Conservation (phyloP, 306 rosid genomes). For the Fragaria nilgerrensis region DNA sequence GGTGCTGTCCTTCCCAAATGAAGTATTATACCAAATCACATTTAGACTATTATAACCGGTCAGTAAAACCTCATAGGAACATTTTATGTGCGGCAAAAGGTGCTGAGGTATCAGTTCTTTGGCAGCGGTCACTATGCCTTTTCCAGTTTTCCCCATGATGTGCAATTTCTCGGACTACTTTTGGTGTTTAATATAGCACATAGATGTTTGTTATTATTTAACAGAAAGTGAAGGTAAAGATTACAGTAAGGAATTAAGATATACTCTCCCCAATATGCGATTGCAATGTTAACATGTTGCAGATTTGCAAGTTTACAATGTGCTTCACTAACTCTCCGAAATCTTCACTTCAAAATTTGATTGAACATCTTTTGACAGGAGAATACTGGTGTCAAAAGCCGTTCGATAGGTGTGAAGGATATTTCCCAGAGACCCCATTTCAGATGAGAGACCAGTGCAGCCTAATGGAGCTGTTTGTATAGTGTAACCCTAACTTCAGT, state of each 20-base stretch:
- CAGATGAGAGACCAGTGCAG: conserved; percentile 31
- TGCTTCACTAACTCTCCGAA: background rate
- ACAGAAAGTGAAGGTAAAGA: background rate
- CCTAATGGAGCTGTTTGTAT: conserved; percentile 2
- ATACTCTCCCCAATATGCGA: background rate
- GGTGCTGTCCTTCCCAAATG: background rate
- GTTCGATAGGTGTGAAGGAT: conserved; percentile 17
- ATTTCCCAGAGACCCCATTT: conserved; percentile 32
- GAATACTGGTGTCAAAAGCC: conserved; percentile 17
- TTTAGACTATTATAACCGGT: background rate
- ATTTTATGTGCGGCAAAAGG: background rate
- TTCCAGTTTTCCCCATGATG: background rate
- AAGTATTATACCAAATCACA: background rate
- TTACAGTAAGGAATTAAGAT: background rate
- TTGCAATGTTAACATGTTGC: background rate
- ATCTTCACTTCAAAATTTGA: background rate
- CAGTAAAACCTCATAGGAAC: background rate
- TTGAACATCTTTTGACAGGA: conserved; percentile 34
- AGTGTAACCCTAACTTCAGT: conserved; percentile 11
- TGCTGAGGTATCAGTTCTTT: background rate
- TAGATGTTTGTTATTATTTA: background rate
- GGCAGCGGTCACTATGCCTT: background rate
- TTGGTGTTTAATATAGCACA: background rate
- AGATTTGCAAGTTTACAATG: background rate
- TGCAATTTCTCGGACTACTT: background rate